phyloP scores from a whole-genome alignment of 192 early-diverging fungal species.

The Backusella liffmaniae region DNA sequence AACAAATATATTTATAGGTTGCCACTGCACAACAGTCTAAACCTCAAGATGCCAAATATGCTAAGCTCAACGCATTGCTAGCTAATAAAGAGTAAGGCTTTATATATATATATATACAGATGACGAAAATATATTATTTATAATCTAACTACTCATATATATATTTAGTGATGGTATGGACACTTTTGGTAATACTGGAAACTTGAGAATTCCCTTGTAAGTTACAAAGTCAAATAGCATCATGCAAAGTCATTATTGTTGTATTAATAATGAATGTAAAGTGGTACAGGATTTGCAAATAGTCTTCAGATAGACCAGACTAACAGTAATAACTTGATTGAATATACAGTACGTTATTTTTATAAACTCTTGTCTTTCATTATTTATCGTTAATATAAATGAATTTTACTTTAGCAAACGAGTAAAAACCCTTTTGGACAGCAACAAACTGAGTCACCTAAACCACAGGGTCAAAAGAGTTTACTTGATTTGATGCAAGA shows the following conservation, averaged over 20 bases:
- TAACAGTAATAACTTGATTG: constrained; percentile 4
- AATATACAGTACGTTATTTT: background rate
- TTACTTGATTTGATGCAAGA: constrained; percentile 26
- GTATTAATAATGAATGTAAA: background rate
- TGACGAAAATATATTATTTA: background rate
- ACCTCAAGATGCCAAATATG: constrained; percentile 20
- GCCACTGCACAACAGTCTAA: background rate
- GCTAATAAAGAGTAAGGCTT: constrained; percentile 19
- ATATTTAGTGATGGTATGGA: constrained; percentile 52
- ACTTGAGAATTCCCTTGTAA: constrained; percentile 52
- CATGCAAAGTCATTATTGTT: background rate
- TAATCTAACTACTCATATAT: background rate
- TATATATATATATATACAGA: background rate
- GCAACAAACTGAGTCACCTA: background rate
- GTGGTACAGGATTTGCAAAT: constrained; percentile 33
- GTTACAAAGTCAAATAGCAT: background rate
- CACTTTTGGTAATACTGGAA: constrained; percentile 55
- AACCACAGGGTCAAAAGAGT: constrained; percentile 20
- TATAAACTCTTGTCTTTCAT: background rate
- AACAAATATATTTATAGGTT: background rate
- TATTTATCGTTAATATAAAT: background rate
- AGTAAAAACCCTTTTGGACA: constrained; percentile 25
- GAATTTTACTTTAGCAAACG: background rate
- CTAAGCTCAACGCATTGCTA: constrained; percentile 33
- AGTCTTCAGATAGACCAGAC: constrained; percentile 8